Evolutionary conservation across 495 filamentous ascomycete genomes (phyloP).

Genomic region (Penicillium fimorum): DNA sequence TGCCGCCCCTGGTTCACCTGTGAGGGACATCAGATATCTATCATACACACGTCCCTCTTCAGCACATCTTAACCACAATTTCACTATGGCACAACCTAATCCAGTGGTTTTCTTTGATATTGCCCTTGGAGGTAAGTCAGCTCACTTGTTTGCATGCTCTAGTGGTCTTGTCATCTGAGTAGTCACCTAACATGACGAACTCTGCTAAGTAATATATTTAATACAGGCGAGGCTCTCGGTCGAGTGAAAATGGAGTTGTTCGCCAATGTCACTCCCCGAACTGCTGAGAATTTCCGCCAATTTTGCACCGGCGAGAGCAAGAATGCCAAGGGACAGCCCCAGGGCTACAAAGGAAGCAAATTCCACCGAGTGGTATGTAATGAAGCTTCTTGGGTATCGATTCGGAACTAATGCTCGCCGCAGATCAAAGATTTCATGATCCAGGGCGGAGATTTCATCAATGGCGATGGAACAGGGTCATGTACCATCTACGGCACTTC

Average conservation of each 20-base stretch:
- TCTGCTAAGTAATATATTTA: neutral
- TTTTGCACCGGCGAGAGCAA: slow-evolving; percentile 96
- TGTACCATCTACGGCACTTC: slow-evolving; percentile 83
- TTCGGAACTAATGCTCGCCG: neutral
- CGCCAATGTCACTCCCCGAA: slow-evolving; percentile 76
- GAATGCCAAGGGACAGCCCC: slow-evolving; percentile 71
- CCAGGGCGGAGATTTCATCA: slow-evolving; percentile 94
- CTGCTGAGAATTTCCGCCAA: slow-evolving; percentile 95
- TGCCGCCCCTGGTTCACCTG: neutral
- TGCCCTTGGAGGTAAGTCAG: slow-evolving; percentile 73
- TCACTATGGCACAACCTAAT: slow-evolving; percentile 37
- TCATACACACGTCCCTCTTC: neutral
- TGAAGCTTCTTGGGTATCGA: neutral
- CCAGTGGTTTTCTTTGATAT: slow-evolving; percentile 92
- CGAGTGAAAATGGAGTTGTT: slow-evolving; percentile 94
- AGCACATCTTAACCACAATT: neutral
- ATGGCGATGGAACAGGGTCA: slow-evolving; percentile 88
- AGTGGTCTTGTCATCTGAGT: neutral
- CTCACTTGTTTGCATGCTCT: neutral
- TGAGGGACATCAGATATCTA: neutral
- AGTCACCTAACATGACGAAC: neutral
- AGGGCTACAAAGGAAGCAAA: slow-evolving; percentile 91
- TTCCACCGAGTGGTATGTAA: slow-evolving; percentile 87
- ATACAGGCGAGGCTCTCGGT: slow-evolving; percentile 80
- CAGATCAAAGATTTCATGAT: slow-evolving; percentile 97